phyloP scores from a whole-genome alignment of 352 stramenopile species.

The Pythium angustatum region DNA sequence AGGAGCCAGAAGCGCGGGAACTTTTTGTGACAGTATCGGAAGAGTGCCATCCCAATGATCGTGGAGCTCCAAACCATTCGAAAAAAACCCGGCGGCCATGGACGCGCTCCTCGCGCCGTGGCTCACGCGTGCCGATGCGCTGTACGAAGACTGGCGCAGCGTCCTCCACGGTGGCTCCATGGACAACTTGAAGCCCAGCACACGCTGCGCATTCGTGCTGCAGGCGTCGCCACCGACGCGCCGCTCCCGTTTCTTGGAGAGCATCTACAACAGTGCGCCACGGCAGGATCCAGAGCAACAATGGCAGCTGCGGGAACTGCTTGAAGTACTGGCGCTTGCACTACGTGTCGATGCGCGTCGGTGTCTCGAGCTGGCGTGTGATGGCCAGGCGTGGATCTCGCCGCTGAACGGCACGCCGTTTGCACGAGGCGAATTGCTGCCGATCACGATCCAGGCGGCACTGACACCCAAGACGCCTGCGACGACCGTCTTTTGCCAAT shows the following conservation, averaged over 20 bases:
- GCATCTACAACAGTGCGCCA: no score
- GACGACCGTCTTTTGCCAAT: not conserved
- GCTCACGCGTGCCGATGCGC: conserved; percentile 3
- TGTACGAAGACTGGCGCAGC: no score
- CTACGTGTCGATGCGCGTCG: conserved; percentile 1
- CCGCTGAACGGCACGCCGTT: no score
- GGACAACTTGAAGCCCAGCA: no score
- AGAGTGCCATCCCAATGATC: no score
- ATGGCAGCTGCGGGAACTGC: not conserved
- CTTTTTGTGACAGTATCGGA: no score
- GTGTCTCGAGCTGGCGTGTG: no score
- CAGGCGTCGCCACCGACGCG: no score
- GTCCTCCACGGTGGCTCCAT: no score
- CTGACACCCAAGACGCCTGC: not conserved
- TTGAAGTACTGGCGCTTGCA: conserved; percentile 10
- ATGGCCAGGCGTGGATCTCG: not conserved
- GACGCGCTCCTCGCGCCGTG: conserved; percentile 1
- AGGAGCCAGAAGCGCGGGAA: no score
- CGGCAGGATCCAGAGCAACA: not conserved
- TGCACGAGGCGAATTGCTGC: no score
- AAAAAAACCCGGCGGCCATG: not conserved
- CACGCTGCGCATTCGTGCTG: no score
- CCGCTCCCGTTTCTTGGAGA: not conserved
- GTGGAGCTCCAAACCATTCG: not conserved
- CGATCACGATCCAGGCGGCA: not conserved